Percentiles rank a stretch among this genome's conserved stretches.
phyloP scores from a whole-genome alignment of 345 rosid genomes.

The Rhodamnia rubescens region DNA sequence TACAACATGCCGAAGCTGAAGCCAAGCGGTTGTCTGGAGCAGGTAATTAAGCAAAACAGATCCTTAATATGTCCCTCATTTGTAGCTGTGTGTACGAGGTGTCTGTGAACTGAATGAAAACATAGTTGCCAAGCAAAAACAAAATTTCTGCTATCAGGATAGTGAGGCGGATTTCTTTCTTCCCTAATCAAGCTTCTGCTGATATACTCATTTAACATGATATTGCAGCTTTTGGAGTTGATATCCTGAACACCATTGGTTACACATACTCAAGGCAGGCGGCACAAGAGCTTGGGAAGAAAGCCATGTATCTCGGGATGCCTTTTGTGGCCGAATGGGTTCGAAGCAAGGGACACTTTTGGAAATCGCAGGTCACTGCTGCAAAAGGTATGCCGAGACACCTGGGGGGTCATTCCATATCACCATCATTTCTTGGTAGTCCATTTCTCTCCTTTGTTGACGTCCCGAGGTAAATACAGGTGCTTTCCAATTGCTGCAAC shows the following conservation, averaged over 20 bases:
- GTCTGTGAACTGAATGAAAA: not conserved
- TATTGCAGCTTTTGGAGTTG: slow-evolving; percentile 45
- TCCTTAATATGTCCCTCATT: not conserved
- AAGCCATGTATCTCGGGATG: slow-evolving; percentile 55
- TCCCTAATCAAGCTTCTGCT: not conserved
- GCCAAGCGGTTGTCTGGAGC: slow-evolving; percentile 42
- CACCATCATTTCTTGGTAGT: not conserved
- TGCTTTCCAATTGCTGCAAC: slow-evolving; percentile 80
- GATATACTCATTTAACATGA: not conserved
- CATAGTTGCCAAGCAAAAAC: not conserved
- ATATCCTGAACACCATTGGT: slow-evolving; percentile 47
- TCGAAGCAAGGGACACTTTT: slow-evolving; percentile 59
- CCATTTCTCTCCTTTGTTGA: not conserved
- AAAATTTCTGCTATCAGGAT: not conserved
- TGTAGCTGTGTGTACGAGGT: not conserved
- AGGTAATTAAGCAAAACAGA: slow-evolving; percentile 14
- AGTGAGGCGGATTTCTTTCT: not conserved
- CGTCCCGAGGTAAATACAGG: slow-evolving; percentile 27
- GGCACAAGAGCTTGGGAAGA: slow-evolving; percentile 66
- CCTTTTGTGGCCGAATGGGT: slow-evolving; percentile 69
- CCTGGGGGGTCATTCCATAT: not conserved
- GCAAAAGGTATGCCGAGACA: slow-evolving; percentile 37
- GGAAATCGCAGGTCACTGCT: slow-evolving; percentile 69
- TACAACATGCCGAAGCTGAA: slow-evolving; percentile 44
- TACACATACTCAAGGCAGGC: slow-evolving; percentile 55